Evolutionary conservation across 2,329 filamentous ascomycete species (phyloP).

Genomic region (Ploettnerulaceae sp.): DNA sequence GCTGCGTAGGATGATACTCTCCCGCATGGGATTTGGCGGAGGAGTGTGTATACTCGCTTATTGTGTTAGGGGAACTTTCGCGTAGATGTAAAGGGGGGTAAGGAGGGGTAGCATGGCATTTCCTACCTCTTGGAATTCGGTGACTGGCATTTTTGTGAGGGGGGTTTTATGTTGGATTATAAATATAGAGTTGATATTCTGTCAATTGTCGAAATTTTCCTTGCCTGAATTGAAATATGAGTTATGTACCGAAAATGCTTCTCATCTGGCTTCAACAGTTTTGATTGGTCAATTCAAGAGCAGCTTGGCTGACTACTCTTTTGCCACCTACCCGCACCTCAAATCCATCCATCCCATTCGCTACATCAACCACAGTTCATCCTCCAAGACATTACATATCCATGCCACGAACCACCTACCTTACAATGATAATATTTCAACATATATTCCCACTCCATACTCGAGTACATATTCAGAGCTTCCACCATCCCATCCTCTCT

Average conservation of each 20-base stretch:
- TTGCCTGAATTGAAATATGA: too few species aligned
- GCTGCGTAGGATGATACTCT: slow-evolving; percentile 56
- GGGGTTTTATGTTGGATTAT: neutral
- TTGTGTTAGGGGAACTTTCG: too few species aligned
- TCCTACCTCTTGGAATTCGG: slow-evolving; percentile 28
- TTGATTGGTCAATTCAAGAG: slow-evolving; percentile 27
- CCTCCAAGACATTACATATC: neutral
- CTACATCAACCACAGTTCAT: slow-evolving; percentile 12
- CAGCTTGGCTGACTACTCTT: slow-evolving; percentile 16
- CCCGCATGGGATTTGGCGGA: slow-evolving; percentile 56
- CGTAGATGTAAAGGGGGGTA: too few species aligned
- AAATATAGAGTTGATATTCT: neutral
- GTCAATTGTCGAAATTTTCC: too few species aligned
- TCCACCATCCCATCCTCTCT: neutral
- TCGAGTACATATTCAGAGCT: too few species aligned
- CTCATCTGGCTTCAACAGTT: neutral
- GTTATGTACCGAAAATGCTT: neutral
- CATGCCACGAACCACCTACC: too few species aligned
- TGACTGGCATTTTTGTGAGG: slow-evolving; percentile 19
- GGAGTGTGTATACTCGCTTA: slow-evolving; percentile 47
- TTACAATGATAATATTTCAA: too few species aligned
- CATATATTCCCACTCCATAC: too few species aligned
- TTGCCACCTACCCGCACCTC: neutral
- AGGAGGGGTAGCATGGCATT: too few species aligned
- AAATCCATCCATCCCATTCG: slow-evolving; percentile 11